These are phyloP conservation scores for Paramarasmius palmivorus DNA, from an alignment of 1,284 basidiomycete genomes.

Conservation along the genomic window DNA sequence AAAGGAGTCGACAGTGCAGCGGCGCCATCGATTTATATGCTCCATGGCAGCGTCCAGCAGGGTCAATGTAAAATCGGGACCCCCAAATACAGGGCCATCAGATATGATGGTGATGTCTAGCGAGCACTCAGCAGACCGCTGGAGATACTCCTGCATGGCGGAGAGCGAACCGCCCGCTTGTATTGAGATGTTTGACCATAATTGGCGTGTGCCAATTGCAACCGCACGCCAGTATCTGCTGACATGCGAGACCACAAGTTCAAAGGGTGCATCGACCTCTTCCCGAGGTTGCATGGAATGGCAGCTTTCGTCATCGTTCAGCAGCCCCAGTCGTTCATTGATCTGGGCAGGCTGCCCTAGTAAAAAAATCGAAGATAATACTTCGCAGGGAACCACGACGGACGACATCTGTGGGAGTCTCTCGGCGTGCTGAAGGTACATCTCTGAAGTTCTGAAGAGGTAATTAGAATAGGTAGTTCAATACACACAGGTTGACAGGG, in stretches of 20 bases:
- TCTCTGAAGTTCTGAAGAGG: not conserved
- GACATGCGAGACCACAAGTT: slow-evolving; percentile 38
- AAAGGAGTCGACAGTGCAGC: slow-evolving; percentile 29
- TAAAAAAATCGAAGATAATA: not conserved
- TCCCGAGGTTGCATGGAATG: not conserved
- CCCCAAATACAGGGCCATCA: slow-evolving; percentile 15
- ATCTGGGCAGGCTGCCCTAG: not conserved
- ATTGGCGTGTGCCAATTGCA: slow-evolving; percentile 32
- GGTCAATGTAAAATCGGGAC: slow-evolving; percentile 10
- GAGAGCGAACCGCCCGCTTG: slow-evolving; percentile 21
- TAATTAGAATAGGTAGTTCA: too few species aligned
- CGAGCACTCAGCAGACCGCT: slow-evolving; percentile 30
- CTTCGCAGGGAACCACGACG: too few species aligned
- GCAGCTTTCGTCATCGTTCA: not conserved
- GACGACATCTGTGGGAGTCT: not conserved
- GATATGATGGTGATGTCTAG: slow-evolving; percentile 32
- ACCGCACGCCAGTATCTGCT: slow-evolving; percentile 35
- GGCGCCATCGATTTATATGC: slow-evolving; percentile 35
- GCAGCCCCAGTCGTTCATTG: not conserved
- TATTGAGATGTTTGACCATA: slow-evolving; percentile 41
- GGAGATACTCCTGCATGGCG: slow-evolving; percentile 31
- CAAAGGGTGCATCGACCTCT: slow-evolving; percentile 25
- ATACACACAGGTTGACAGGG: too few species aligned
- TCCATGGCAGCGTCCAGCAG: slow-evolving; percentile 29
- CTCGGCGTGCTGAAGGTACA: too few species aligned